phyloP scores from a whole-genome alignment of 495 filamentous ascomycete species.

The Lophiotrema nucula region DNA sequence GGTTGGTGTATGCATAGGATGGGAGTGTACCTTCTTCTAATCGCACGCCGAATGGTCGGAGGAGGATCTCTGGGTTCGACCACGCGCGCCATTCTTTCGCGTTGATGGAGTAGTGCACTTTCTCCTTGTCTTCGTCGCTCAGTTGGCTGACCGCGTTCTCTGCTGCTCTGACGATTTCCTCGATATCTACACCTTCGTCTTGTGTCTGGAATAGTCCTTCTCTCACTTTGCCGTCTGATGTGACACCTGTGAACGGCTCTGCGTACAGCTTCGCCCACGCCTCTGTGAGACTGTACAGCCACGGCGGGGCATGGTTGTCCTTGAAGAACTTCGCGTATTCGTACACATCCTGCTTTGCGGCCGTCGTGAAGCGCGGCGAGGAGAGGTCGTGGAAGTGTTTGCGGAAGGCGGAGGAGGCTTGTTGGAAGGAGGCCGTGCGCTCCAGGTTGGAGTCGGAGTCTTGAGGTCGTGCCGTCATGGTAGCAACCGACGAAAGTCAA shows the following conservation, averaged over 20 bases:
- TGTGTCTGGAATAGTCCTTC: constrained; percentile 56
- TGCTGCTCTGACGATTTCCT: constrained; percentile 52
- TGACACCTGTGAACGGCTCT: constrained; percentile 71
- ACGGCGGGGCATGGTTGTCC: constrained; percentile 59
- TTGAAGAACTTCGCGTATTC: constrained; percentile 64
- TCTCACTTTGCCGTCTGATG: constrained; percentile 62
- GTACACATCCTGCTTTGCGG: constrained; percentile 62
- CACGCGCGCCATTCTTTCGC: constrained; percentile 70
- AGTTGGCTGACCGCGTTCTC: constrained; percentile 47
- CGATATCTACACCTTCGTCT: constrained; percentile 62
- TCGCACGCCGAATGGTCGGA: constrained; percentile 62
- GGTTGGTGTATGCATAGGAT: background rate
- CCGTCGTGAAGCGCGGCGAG: constrained; percentile 59
- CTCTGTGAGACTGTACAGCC: constrained; percentile 64
- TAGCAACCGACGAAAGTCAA: too few species aligned
- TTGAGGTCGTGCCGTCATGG: too few species aligned
- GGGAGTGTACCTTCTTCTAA: constrained; percentile 52
- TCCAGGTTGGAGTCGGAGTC: constrained; percentile 15
- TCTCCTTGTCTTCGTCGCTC: constrained; percentile 48
- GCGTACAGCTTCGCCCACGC: constrained; percentile 65
- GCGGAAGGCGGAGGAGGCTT: constrained; percentile 44
- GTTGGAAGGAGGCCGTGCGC: constrained; percentile 5
- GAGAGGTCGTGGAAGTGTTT: constrained; percentile 62
- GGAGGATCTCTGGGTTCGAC: constrained; percentile 67
- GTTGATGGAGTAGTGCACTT: constrained; percentile 60